Evolutionary conservation across 176 grass and related monocot genomes (phyloP), one percentile per base, ranked within the genome.

Genomic region (Cenchrus americanus): DNA sequence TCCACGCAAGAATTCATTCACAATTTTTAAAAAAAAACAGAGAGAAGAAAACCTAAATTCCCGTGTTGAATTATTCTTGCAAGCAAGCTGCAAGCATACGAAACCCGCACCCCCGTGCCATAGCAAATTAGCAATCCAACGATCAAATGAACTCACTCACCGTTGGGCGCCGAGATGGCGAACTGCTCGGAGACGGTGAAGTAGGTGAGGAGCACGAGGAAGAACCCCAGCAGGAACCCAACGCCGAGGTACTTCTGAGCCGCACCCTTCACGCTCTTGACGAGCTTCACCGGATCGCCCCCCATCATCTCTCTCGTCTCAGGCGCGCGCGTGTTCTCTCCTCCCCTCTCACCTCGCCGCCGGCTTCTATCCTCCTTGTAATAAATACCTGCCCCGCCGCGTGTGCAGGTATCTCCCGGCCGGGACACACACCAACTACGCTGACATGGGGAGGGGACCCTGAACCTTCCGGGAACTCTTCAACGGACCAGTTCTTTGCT

Each of bases 161-260:
- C 92, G 86, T 94, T 94, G 52, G 90, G 90, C 2, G 89, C 87
- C 6, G 84, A 71, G 83, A 94, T 93, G 17, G 88, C 37, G 69
- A 93, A 92, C 85, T 89, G 91, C 78, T 93, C 88, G 68, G 88
- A 93, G 55, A 87, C 37, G 14, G 94, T 84, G 91, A 93, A 93
- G 87, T 96, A 96, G 0, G 91, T 87, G 61, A 93, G 85, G 15
- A 93, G 82, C 9, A 96, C 91, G 34, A 93, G 80, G 89, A 93
- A 96, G 90, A 92, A 96, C 23, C 94, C 94, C 12, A 96, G 86
- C 67, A 96, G 22, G 77, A 96, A 96, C 0, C 78, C 88, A 0
- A 85, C 70, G 59, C 94, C 88, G 66, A 92, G 42, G 55, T 92
- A 85, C 76, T 90, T 94, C 27, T 94, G 87, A 22, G 82, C 85